Conservation (phyloP, 805 yeast genomes). For the Yamadazyma paraphyllophila region DNA sequence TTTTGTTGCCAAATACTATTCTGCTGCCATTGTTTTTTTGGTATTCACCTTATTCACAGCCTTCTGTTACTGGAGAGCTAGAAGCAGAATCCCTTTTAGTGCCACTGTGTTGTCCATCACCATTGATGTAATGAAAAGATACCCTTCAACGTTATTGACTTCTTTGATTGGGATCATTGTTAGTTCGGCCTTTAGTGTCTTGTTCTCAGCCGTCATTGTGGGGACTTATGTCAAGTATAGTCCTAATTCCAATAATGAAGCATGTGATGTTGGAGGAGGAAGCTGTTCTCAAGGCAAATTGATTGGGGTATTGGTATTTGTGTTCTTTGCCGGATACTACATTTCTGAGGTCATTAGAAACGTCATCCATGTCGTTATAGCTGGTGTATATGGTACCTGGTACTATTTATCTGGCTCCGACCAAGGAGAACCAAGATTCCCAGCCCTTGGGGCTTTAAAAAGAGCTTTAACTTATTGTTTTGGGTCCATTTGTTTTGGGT, state of each 20-base stretch:
- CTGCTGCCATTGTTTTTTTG: constrained; percentile 76
- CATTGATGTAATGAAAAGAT: constrained; percentile 71
- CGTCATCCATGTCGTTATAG: constrained; percentile 73
- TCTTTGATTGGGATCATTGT: constrained; percentile 59
- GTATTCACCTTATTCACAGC: constrained; percentile 64
- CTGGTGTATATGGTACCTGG: constrained; percentile 91
- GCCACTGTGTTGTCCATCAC: constrained; percentile 66
- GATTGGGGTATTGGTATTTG: constrained; percentile 67
- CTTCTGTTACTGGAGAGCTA: constrained; percentile 69
- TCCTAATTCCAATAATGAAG: constrained; percentile 50
- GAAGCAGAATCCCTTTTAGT: constrained; percentile 70
- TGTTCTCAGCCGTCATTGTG: constrained; percentile 67
- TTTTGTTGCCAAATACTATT: constrained; percentile 64
- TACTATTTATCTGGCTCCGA: constrained; percentile 74
- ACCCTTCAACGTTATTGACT: constrained; percentile 67
- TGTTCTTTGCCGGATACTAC: constrained; percentile 80
- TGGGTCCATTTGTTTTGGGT: constrained; percentile 88
- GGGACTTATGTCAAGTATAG: constrained; percentile 78
- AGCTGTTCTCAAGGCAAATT: constrained; percentile 55
- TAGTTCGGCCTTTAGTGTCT: constrained; percentile 59
- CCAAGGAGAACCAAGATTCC: constrained; percentile 74
- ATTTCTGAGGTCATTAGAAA: constrained; percentile 81
- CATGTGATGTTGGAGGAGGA: constrained; percentile 54
- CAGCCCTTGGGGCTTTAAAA: constrained; percentile 77
- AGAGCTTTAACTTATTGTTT: constrained; percentile 83